These are phyloP conservation scores for Pseudogymnoascus sp. DNA, from an alignment of 2,329 filamentous ascomycete genomes.

Conservation along the genomic window DNA sequence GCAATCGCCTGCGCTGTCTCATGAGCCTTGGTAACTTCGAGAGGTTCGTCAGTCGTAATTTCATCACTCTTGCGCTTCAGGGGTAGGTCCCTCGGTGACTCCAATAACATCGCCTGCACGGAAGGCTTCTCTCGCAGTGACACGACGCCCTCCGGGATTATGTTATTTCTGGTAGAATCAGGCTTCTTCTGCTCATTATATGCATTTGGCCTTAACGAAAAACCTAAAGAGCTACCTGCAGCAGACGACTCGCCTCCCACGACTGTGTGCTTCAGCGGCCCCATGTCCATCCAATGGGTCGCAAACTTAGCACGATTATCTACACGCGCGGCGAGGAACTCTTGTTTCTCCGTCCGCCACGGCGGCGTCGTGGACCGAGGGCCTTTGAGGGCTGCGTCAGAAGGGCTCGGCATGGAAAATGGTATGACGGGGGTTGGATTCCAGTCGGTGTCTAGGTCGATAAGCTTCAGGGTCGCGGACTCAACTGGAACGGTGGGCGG, in stretches of 20 bases:
- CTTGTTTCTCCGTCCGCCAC: neutral
- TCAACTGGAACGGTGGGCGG: neutral
- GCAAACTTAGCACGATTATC: neutral
- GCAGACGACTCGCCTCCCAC: neutral
- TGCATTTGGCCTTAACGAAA: neutral
- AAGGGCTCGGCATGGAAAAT: neutral
- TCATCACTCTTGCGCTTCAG: neutral
- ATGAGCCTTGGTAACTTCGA: neutral
- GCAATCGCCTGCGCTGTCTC: neutral
- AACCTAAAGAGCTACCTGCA: neutral
- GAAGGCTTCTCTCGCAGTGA: neutral
- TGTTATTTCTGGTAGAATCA: neutral
- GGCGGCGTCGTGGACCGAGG: neutral
- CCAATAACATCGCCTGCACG: neutral
- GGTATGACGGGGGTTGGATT: neutral
- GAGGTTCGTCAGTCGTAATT: neutral
- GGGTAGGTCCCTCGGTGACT: neutral
- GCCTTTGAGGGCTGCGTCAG: neutral
- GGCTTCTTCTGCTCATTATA: neutral
- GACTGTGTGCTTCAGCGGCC: neutral
- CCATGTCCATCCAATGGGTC: neutral
- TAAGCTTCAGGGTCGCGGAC: neutral
- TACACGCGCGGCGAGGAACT: neutral
- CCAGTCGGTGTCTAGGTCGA: neutral
- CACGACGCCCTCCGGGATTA: neutral